These are phyloP conservation scores for Naganishia friedmannii DNA, from an alignment of 768 basidiomycete genomes.

Conservation along the genomic window DNA sequence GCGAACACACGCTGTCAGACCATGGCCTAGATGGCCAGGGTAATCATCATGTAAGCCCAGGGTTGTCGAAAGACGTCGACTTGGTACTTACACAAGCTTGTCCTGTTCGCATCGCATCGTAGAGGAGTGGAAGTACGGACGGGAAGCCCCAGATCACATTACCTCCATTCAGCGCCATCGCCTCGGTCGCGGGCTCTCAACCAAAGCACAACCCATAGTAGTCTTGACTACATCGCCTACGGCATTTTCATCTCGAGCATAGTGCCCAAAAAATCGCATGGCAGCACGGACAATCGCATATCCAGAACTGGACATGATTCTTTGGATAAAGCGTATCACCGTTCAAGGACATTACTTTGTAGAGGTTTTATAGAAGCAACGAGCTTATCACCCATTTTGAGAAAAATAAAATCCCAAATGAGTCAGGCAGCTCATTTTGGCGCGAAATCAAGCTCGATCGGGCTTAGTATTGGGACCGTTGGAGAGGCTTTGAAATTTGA, in stretches of 20 bases:
- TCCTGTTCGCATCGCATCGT: slow-evolving; percentile 44
- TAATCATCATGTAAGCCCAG: slow-evolving; percentile 2
- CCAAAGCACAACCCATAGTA: slow-evolving; percentile 33
- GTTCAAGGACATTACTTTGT: slow-evolving; percentile 11
- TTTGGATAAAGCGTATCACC: background rate
- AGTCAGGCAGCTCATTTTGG: too few relatives aligned
- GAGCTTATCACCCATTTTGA: too few relatives aligned
- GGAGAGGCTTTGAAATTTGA: too few relatives aligned
- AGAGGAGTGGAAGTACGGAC: background rate
- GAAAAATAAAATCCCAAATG: too few relatives aligned
- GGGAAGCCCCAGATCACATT: slow-evolving; percentile 35
- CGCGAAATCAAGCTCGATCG: too few relatives aligned
- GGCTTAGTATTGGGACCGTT: too few relatives aligned
- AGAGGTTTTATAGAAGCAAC: slow-evolving; percentile 11
- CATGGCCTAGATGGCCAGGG: background rate
- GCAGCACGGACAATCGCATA: background rate
- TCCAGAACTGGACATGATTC: background rate
- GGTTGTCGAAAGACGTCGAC: slow-evolving; percentile 34
- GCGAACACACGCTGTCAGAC: slow-evolving; percentile 11
- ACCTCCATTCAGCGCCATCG: slow-evolving; percentile 51
- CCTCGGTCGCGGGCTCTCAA: slow-evolving; percentile 47
- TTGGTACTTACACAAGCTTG: slow-evolving; percentile 1
- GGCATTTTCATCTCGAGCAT: slow-evolving; percentile 6
- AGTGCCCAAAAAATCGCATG: background rate
- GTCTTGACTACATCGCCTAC: background rate